Evolutionary conservation across 129 eudicot genomes (phyloP).

Genomic region (Erigeron canadensis): DNA sequence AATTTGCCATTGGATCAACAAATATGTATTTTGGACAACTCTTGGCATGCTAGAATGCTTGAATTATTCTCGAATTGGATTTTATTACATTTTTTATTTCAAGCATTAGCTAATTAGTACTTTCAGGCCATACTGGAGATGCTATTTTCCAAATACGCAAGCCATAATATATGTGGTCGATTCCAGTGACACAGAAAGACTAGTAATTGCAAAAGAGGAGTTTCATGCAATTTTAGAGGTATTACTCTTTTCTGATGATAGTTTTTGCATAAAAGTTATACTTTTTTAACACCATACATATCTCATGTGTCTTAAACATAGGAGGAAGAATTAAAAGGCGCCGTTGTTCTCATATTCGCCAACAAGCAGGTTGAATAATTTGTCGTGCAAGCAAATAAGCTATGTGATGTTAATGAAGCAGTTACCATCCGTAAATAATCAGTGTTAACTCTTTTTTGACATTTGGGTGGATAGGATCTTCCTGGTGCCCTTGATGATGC

Average conservation of each 20-base stretch:
- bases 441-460: background rate
- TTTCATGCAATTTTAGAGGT: conserved; percentile 98
- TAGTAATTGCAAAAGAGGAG: conserved; percentile 94
- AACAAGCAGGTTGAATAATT: conserved; percentile 75
- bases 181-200: conserved; percentile 97
- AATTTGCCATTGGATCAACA: background rate
- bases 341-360: conserved; percentile 90
- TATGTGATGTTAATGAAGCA: background rate
- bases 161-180: conserved; percentile 98
- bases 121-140: conserved; percentile 97
- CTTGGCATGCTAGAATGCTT: conserved; percentile 1
- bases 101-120: conserved; percentile 23
- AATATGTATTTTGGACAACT: background rate
- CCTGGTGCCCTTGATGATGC: conserved; percentile 99
- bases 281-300: conserved; percentile 12
- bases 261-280: background rate
- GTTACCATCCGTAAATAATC: background rate
- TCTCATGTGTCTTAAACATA: conserved; percentile 30
- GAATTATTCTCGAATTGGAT: background rate
- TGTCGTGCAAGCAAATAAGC: background rate
- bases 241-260: background rate
- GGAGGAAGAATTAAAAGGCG: conserved; percentile 97
- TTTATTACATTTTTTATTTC: conserved; percentile 8
- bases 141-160: conserved; percentile 98
- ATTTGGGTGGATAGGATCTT: conserved; percentile 64